A percentile compares a stretch with the other conserved stretches of the same genome.
These are phyloP conservation scores for Cyclotella cryptica DNA, from an alignment of 108 stramenopile species.

Conservation along the genomic window DNA sequence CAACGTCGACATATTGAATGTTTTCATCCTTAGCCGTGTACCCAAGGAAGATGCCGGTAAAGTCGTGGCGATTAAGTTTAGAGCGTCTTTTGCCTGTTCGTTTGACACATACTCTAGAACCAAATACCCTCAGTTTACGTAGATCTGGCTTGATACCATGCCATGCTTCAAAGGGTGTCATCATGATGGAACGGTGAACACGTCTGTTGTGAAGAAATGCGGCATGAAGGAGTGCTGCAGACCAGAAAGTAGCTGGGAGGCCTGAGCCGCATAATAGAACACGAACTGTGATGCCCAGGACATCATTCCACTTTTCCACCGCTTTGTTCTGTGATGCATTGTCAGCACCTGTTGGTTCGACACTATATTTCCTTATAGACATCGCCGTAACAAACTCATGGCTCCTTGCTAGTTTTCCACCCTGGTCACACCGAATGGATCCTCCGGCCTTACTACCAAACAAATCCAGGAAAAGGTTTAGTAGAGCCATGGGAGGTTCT, in stretches of 20 bases:
- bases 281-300: no score
- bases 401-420: not conserved
- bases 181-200: not conserved
- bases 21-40: no score
- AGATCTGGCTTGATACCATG: no score
- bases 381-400: not conserved
- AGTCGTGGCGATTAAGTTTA: no score
- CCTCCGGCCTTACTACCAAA: not conserved
- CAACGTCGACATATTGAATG: no score
- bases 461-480: not conserved
- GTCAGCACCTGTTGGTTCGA: not conserved
- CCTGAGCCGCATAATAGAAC: not conserved
- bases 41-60: no score
- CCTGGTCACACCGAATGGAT: not conserved
- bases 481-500: not conserved
- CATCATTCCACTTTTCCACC: no score
- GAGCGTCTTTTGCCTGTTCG: no score
- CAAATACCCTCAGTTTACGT: no score
- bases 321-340: no score
- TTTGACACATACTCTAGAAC: no score
- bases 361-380: not conserved
- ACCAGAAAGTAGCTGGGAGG: not conserved
- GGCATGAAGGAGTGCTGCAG: not conserved
- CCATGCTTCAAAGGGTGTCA: not conserved
- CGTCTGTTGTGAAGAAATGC: not conserved